These are phyloP conservation scores for Ilex asprella DNA, from an alignment of 257 asterid species.

Conservation along the genomic window DNA sequence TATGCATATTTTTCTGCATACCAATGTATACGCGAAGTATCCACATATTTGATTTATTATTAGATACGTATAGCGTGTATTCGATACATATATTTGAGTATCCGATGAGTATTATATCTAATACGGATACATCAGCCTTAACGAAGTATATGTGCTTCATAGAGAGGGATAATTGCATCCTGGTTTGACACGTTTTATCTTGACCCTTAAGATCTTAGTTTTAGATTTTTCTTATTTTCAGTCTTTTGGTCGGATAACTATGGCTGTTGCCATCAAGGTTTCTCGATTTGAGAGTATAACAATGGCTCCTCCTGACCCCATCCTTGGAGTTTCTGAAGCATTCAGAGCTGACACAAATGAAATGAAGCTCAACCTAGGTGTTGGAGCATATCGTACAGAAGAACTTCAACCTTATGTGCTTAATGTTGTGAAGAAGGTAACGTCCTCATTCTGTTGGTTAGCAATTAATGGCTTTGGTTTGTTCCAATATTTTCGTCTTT, in stretches of 20 bases:
- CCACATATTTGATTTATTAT: too few species aligned
- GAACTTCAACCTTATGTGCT: conserved; percentile 96
- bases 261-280: conserved; percentile 47
- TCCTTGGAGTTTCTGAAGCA: conserved; percentile 97
- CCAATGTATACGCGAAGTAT: too few species aligned
- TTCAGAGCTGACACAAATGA: conserved; percentile 85
- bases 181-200: neutral
- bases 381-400: conserved; percentile 96
- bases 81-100: too few species aligned
- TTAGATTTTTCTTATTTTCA: conserved; percentile 25
- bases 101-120: too few species aligned
- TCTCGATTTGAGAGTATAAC: conserved; percentile 64
- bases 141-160: too few species aligned
- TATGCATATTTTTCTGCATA: too few species aligned
- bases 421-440: conserved; percentile 86
- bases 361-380: conserved; percentile 91
- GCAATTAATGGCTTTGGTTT: too few species aligned
- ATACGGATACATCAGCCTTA: too few species aligned
- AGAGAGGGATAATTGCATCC: neutral
- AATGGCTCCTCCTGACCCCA: conserved; percentile 99
- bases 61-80: too few species aligned
- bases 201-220: conserved; percentile 4
- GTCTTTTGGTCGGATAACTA: conserved; percentile 53
- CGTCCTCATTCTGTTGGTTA: conserved; percentile 15
- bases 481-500: too few species aligned